Evolutionary conservation across 2,329 filamentous ascomycete species (phyloP).

Genomic region (Aspergillus sojae): DNA sequence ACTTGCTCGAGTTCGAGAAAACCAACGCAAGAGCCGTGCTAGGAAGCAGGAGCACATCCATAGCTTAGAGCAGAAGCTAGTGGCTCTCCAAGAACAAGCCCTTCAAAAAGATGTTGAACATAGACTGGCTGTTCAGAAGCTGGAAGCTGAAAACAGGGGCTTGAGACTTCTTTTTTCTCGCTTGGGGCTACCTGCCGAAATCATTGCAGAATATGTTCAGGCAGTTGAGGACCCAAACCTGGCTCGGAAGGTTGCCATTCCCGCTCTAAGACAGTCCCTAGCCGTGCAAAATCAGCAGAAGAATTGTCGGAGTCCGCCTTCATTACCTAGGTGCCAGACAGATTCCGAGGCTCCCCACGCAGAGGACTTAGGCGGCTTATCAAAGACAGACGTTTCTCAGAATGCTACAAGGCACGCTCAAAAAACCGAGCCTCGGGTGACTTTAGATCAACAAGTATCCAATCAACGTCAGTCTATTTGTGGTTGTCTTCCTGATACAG

Average conservation of each 20-base stretch:
- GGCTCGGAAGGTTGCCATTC: conserved; percentile 39
- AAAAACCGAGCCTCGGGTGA: neutral
- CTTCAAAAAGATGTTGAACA: conserved; percentile 37
- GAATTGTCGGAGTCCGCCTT: neutral
- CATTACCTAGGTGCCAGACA: neutral
- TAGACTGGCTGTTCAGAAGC: conserved; percentile 34
- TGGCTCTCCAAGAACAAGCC: conserved; percentile 28
- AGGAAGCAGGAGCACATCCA: conserved; percentile 39
- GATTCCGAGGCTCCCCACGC: neutral
- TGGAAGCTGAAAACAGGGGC: conserved; percentile 38
- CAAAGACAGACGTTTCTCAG: neutral
- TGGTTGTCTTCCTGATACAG: conserved; percentile 24
- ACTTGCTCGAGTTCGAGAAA: conserved; percentile 45
- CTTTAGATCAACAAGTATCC: neutral
- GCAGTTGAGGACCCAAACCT: conserved; percentile 20
- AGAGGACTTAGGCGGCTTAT: neutral
- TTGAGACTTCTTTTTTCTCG: conserved; percentile 29
- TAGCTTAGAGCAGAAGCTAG: conserved; percentile 39
- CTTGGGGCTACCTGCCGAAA: conserved; percentile 26
- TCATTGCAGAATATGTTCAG: conserved; percentile 32
- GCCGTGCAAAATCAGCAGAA: neutral
- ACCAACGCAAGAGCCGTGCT: conserved; percentile 42
- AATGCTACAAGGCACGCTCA: neutral
- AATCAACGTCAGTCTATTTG: conserved; percentile 23
- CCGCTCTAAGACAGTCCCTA: conserved; percentile 26